A percentile compares a stretch with the other conserved stretches of the same genome.
These are phyloP conservation scores for Diaporthe citrichinensis DNA, from an alignment of 2,329 filamentous ascomycete genomes.

Conservation along the genomic window DNA sequence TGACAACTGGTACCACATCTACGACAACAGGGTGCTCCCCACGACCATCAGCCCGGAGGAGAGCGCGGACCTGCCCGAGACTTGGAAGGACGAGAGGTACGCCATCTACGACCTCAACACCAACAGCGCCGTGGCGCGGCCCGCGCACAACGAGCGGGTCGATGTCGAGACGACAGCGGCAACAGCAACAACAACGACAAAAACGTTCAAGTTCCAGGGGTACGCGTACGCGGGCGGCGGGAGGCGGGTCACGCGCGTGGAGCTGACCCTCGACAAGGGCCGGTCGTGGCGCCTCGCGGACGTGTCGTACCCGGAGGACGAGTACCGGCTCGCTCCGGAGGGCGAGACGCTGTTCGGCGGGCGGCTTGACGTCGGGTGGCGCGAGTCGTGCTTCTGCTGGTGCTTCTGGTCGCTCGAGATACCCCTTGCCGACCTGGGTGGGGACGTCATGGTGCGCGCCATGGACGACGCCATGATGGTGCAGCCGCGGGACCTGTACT, in stretches of 20 bases:
- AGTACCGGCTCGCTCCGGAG: slow-evolving; percentile 76
- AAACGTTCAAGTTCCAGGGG: slow-evolving; percentile 76
- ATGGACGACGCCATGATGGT: slow-evolving; percentile 93
- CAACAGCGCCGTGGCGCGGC: slow-evolving; percentile 86
- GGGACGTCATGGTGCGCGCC: slow-evolving; percentile 84
- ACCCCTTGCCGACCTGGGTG: slow-evolving; percentile 69
- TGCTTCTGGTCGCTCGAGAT: slow-evolving; percentile 89
- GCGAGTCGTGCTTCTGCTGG: slow-evolving; percentile 90
- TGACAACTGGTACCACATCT: slow-evolving; percentile 96
- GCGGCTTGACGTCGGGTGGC: slow-evolving; percentile 83
- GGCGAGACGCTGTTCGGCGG: slow-evolving; percentile 80
- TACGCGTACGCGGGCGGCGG: slow-evolving; percentile 94
- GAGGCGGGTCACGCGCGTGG: slow-evolving; percentile 84
- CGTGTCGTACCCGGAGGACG: slow-evolving; percentile 87
- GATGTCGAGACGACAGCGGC: slow-evolving; percentile 42
- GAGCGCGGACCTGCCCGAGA: slow-evolving; percentile 78
- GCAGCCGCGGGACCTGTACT: slow-evolving; percentile 95
- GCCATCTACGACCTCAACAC: slow-evolving; percentile 93
- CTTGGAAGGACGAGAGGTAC: slow-evolving; percentile 91
- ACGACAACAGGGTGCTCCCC: slow-evolving; percentile 91
- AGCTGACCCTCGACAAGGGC: slow-evolving; percentile 87
- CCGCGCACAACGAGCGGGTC: slow-evolving; percentile 79
- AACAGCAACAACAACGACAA: too few relatives aligned
- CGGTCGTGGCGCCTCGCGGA: slow-evolving; percentile 83
- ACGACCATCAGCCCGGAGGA: slow-evolving; percentile 88